These are phyloP conservation scores for Cyanidiococcus yangmingshanensis DNA, from an alignment of 23 red algal species.

Conservation along the genomic window DNA sequence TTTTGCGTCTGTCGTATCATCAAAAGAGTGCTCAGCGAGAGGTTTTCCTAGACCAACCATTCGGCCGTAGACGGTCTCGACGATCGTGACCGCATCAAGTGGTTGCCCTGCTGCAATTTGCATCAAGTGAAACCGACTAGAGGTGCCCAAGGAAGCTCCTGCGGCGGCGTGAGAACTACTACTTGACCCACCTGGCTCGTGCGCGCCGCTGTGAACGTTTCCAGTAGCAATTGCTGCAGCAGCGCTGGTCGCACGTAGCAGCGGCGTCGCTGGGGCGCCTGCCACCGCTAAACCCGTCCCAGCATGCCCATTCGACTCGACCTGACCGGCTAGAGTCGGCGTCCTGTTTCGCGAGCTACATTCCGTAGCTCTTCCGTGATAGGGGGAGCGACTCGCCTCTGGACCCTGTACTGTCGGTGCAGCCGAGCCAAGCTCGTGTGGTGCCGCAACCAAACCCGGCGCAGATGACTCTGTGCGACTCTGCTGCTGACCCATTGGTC, in stretches of 20 bases:
- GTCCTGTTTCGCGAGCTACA: background rate
- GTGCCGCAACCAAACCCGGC: too few relatives aligned
- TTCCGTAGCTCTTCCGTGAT: background rate
- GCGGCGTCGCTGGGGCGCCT: background rate
- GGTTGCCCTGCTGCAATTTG: background rate
- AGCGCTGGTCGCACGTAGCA: background rate
- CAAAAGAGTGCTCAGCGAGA: too few relatives aligned
- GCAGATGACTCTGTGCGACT: background rate
- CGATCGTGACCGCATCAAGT: conserved; percentile 12
- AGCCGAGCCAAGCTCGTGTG: too few relatives aligned
- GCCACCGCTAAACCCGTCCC: background rate
- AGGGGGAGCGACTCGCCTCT: background rate
- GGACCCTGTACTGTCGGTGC: too few relatives aligned
- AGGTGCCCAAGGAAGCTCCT: background rate
- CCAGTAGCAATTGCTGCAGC: background rate
- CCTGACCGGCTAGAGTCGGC: background rate
- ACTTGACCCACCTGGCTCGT: background rate
- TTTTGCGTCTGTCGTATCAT: too few relatives aligned
- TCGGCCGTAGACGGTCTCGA: conserved; percentile 13
- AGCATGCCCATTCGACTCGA: background rate
- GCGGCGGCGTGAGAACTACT: background rate
- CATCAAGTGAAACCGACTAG: conserved; percentile 12
- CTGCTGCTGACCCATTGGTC: background rate
- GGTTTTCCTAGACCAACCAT: background rate
- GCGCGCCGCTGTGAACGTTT: background rate